Evolutionary conservation across 306 rosid genomes (phyloP), one percentile per base, ranked within the genome.

Genomic region (Coriaria nepalensis): DNA sequence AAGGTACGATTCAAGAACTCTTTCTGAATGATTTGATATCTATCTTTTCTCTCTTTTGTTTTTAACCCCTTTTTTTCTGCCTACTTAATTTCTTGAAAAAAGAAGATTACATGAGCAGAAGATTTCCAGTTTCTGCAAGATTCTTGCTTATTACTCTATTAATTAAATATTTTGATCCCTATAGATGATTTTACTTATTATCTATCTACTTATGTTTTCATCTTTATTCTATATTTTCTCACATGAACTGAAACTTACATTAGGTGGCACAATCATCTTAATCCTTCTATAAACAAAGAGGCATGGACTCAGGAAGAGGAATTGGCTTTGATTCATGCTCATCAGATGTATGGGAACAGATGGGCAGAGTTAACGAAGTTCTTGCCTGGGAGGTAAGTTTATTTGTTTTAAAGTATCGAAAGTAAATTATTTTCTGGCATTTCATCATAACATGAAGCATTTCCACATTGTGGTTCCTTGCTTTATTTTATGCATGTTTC

Each of bases 301-400:
- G 99, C 99, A 65, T 92, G 99, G 99, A 86, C 96, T 7, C 96
- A 92, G 68, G 99, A 92, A 47, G 99, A 92, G 69, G 99, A 92
- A 76, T 49, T 92, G 57, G 93, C 96, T 66, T 72, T 92, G 50
- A 76, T 92, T 56, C 96, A 82, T 34, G 96, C 96, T 33, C 99
- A 92, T 78, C 86, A 92, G 50, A 70, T 82, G 35, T 82, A 78
- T 57, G 99, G 99, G 67, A 92, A 92, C 71, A 78, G 73, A 78
- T 92, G 99, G 99, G 99, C 99, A 45, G 99, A 92, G 73, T 73
- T 92, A 41, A 78, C 99, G 5, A 92, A 92, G 67, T 68, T 75
- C 55, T 78, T 92, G 73, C 96, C 94, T 52, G 99, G 99, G 71
- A 79, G 99, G 99, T 92, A 66, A 49, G 47, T 47, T 14, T 32